Conservation (phyloP, 805 yeast species). For the Saturnispora hagleri region DNA sequence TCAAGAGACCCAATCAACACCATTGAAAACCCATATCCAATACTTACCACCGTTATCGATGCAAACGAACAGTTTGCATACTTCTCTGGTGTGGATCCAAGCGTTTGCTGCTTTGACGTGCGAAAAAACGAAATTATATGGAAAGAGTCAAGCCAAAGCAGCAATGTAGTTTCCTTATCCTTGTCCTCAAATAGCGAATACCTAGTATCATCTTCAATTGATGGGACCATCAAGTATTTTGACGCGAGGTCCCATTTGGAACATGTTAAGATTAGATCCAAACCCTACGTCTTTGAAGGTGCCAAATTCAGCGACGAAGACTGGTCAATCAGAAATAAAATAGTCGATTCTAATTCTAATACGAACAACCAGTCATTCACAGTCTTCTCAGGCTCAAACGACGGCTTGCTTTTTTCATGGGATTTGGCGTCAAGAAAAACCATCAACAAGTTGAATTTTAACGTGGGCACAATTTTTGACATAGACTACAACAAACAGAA, state of each 20-base stretch:
- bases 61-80: slow-evolving; percentile 36
- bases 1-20: slow-evolving; percentile 34
- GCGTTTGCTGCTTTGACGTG: slow-evolving; percentile 50
- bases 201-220: slow-evolving; percentile 44
- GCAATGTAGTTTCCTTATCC: slow-evolving; percentile 47
- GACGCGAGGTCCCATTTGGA: slow-evolving; percentile 35
- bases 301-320: slow-evolving; percentile 46
- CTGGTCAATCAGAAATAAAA: slow-evolving; percentile 38
- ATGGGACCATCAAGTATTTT: slow-evolving; percentile 47
- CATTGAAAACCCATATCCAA: slow-evolving; percentile 35
- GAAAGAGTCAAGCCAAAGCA: slow-evolving; percentile 36
- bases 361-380: slow-evolving; percentile 19
- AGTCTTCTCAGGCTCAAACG: slow-evolving; percentile 54
- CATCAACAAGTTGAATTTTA: slow-evolving; percentile 46
- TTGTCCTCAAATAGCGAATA: slow-evolving; percentile 34
- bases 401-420: slow-evolving; percentile 52
- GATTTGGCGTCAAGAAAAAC: slow-evolving; percentile 42
- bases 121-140: slow-evolving; percentile 37
- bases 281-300: slow-evolving; percentile 46
- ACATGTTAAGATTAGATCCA: slow-evolving; percentile 29
- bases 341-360: slow-evolving; percentile 30
- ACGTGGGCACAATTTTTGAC: slow-evolving; percentile 52
- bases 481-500: slow-evolving; percentile 33
- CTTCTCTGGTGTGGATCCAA: slow-evolving; percentile 62
- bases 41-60: slow-evolving; percentile 40